Evolutionary conservation across 768 basidiomycete species (phyloP), one percentile per base, ranked within the genome.

Genomic region (Sporobolomyces roseus): DNA sequence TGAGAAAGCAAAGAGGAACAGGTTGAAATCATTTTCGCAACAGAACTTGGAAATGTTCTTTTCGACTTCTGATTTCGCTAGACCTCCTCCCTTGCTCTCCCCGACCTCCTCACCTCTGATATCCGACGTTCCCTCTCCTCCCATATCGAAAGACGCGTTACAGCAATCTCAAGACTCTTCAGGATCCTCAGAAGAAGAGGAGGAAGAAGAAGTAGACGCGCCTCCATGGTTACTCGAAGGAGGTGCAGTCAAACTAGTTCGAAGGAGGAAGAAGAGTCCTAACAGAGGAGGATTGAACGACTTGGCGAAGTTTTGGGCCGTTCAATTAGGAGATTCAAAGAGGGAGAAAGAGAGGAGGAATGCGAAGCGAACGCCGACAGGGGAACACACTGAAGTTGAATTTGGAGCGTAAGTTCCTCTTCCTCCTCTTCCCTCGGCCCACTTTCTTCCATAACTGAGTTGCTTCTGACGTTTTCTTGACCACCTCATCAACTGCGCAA

Each of bases 181-280:
- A n/a, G n/a, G 23, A 10, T 58, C 56, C 12, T 43, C 56, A 12
- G 56, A 58, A 43, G 56, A 45, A 29, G 56, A 41, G 27, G 41
- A 8, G 41, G 33, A 27, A n/a, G 54, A 58, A 13, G 56, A 21
- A 19, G 56, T 14, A 27, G 56, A 58, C 56, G 56, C 56, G 56
- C n/a, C n/a, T n/a, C n/a, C n/a, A n/a, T n/a, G n/a, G n/a, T n/a
- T n/a, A n/a, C n/a, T 29, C 45, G 38, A 7, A 27, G 27, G 56
- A 58, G 56, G 56, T 14, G 56, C 38, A 27, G 56, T n/a, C n/a
- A n/a, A n/a, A n/a, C n/a, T 58, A 38, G 56, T 58, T n/a, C 3
- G 56, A 27, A n/a, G 41, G n/a, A n/a, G 56, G n/a, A 58, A 58
- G 56, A 58, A 58, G 56, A 58, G 56, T 45, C 56, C 56, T 16